A percentile compares a stretch with the other conserved stretches of the same genome.
These are phyloP conservation scores for Ophiostoma quercus DNA, from an alignment of 2,329 filamentous ascomycete genomes.

Conservation along the genomic window DNA sequence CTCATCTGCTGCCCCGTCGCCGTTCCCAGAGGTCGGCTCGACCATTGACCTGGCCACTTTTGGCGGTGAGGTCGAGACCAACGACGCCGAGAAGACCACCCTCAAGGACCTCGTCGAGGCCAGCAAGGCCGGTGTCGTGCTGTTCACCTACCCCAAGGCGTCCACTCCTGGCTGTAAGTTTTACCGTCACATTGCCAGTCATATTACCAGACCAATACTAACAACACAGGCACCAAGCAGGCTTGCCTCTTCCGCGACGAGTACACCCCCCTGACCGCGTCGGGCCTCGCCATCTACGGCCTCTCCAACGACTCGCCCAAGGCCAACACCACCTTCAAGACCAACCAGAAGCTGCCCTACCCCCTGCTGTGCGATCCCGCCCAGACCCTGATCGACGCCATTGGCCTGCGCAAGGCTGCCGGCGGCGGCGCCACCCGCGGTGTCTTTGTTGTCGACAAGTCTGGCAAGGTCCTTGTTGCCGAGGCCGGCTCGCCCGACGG, in stretches of 20 bases:
- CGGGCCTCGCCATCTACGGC: slow-evolving; percentile 81
- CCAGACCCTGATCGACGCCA: slow-evolving; percentile 69
- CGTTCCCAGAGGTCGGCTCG: slow-evolving; percentile 45
- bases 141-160: slow-evolving; percentile 95
- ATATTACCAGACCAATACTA: neutral
- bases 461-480: slow-evolving; percentile 65
- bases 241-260: slow-evolving; percentile 88
- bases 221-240: slow-evolving; percentile 75
- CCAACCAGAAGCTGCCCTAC: slow-evolving; percentile 86
- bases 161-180: slow-evolving; percentile 88
- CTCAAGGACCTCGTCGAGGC: slow-evolving; percentile 75
- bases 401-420: slow-evolving; percentile 76
- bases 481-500: slow-evolving; percentile 70
- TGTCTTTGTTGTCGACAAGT: slow-evolving; percentile 80
- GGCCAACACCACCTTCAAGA: slow-evolving; percentile 87
- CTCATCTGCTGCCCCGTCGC: slow-evolving; percentile 33
- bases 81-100: slow-evolving; percentile 75
- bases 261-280: slow-evolving; percentile 67
- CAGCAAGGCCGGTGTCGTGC: slow-evolving; percentile 78
- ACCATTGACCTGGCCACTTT: slow-evolving; percentile 54
- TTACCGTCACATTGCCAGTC: neutral
- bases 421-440: slow-evolving; percentile 77
- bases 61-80: slow-evolving; percentile 71
- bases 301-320: slow-evolving; percentile 83
- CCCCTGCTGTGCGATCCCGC: slow-evolving; percentile 77